Conservation (phyloP, 2,329 filamentous ascomycete species). For the Arthrobotrys megalospora region DNA sequence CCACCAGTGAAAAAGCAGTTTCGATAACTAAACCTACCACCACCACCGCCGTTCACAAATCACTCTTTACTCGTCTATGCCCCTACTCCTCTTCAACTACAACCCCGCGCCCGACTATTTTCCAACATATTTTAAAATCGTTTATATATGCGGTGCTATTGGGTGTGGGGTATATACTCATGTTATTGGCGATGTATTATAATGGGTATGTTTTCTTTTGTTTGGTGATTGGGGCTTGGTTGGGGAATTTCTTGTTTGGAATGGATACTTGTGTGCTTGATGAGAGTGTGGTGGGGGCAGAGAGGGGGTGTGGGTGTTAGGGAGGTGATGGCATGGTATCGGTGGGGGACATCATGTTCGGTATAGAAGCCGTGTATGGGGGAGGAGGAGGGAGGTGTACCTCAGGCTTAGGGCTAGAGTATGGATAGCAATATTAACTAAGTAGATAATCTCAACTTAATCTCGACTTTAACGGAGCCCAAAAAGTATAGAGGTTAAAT, state of each 20-base stretch:
- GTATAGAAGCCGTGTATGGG: too few relatives aligned
- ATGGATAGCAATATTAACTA: too few relatives aligned
- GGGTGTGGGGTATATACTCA: constrained; percentile 64
- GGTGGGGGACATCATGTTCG: neutral
- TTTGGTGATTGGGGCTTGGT: constrained; percentile 81
- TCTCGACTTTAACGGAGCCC: too few relatives aligned
- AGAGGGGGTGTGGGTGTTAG: constrained; percentile 54
- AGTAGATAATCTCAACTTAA: too few relatives aligned
- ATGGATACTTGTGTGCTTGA: constrained; percentile 72
- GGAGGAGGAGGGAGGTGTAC: too few relatives aligned
- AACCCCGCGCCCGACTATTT: constrained; percentile 73
- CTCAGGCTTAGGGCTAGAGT: too few relatives aligned
- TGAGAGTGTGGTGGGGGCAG: constrained; percentile 48
- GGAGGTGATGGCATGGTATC: neutral
- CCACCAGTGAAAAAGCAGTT: neutral
- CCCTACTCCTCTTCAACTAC: neutral
- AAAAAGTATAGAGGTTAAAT: too few relatives aligned
- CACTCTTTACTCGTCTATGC: constrained; percentile 31
- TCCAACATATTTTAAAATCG: constrained; percentile 78
- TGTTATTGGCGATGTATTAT: constrained; percentile 75
- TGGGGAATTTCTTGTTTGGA: constrained; percentile 81
- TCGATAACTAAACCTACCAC: neutral
- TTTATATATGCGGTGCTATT: constrained; percentile 80
- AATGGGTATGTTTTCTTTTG: constrained; percentile 84
- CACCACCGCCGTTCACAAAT: neutral